These are phyloP conservation scores for Pseudogymnoascus sp. DNA, from an alignment of 2,329 filamentous ascomycete genomes.

Conservation along the genomic window DNA sequence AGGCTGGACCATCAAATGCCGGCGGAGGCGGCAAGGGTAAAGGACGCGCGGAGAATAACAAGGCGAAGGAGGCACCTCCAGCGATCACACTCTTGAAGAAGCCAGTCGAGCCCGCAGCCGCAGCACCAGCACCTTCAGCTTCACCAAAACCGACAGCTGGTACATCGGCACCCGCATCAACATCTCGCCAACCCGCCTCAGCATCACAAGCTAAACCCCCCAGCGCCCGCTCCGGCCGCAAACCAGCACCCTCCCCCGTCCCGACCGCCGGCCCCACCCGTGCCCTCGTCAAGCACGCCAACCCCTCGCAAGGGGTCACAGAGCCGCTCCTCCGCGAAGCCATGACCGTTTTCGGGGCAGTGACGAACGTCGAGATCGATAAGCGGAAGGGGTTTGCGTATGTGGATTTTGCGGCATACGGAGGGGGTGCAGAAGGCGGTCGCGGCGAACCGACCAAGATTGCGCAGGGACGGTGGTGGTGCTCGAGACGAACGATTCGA, in stretches of 20 bases:
- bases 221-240: slow-evolving; percentile 23
- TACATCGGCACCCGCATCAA: slow-evolving; percentile 27
- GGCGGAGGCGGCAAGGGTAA: slow-evolving; percentile 15
- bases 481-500: too few relatives aligned
- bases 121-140: slow-evolving; percentile 24
- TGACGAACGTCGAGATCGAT: slow-evolving; percentile 83
- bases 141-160: slow-evolving; percentile 19
- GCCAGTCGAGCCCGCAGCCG: slow-evolving; percentile 22
- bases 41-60: slow-evolving; percentile 30
- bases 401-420: slow-evolving; percentile 74
- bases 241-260: slow-evolving; percentile 23
- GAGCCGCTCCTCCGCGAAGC: slow-evolving; percentile 71
- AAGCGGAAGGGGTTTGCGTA: slow-evolving; percentile 94
- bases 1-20: slow-evolving; percentile 22
- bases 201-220: slow-evolving; percentile 19
- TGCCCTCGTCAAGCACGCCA: slow-evolving; percentile 75
- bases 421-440: slow-evolving; percentile 71
- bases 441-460: slow-evolving; percentile 74
- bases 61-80: slow-evolving; percentile 26
- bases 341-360: slow-evolving; percentile 65
- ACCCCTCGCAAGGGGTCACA: slow-evolving; percentile 85
- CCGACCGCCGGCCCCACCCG: slow-evolving; percentile 49
- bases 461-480: slow-evolving; percentile 83
- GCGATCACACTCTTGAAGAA: slow-evolving; percentile 37
- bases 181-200: slow-evolving; percentile 22